Percentiles rank a stretch among this genome's conserved stretches.
These are phyloP conservation scores for Arctium lappa DNA, from an alignment of 129 eudicot species.

Conservation along the genomic window DNA sequence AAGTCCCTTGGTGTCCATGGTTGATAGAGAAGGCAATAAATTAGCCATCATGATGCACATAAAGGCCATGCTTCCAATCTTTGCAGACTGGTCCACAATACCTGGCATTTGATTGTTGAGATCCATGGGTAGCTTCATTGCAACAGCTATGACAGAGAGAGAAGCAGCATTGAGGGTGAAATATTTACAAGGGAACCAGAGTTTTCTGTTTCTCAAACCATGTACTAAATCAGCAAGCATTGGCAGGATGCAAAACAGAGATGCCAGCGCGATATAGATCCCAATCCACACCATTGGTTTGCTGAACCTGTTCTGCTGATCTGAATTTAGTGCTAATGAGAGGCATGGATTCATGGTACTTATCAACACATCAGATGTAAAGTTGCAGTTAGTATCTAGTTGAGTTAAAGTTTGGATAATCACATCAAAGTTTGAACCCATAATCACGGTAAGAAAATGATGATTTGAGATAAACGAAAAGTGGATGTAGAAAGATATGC, in stretches of 20 bases:
- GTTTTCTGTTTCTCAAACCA: not conserved
- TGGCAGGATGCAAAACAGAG: not conserved
- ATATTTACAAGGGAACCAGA: constrained; percentile 31
- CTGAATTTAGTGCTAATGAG: no score
- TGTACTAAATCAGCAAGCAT: constrained; percentile 6
- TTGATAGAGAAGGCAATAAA: constrained; percentile 28
- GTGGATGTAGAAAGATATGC: not conserved
- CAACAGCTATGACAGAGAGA: constrained; percentile 22
- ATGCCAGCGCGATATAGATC: not conserved
- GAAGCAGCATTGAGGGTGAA: constrained; percentile 31
- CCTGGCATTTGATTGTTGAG: constrained; percentile 15
- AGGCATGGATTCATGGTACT: no score
- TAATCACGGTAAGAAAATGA: not conserved
- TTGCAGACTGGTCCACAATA: not conserved
- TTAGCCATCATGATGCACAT: constrained; percentile 29
- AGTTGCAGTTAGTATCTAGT: not conserved
- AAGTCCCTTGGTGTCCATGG: constrained; percentile 19
- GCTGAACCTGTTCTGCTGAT: not conserved
- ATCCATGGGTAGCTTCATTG: constrained; percentile 24
- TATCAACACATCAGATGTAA: no score
- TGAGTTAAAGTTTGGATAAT: no score
- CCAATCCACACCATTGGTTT: constrained; percentile 19
- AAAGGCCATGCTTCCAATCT: constrained; percentile 22
- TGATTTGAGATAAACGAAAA: not conserved
- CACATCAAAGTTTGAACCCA: not conserved